Conservation (phyloP, 1,284 basidiomycete genomes). For the Ustilago nuda region DNA sequence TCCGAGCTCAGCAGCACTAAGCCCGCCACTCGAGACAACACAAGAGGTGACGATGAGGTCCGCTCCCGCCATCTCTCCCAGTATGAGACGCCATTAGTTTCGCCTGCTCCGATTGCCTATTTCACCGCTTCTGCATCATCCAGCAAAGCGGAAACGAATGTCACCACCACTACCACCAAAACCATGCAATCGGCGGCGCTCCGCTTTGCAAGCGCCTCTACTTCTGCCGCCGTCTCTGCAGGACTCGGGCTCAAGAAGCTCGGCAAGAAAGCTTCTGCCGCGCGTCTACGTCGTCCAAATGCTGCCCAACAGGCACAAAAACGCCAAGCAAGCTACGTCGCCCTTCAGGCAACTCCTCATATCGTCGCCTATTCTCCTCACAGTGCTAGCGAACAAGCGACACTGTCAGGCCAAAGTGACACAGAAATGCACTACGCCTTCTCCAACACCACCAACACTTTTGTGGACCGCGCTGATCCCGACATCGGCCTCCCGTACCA, state of each 20-base stretch:
- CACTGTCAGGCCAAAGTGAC: background rate
- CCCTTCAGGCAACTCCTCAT: constrained; percentile 8
- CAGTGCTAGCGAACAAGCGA: background rate
- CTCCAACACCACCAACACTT: constrained; percentile 11
- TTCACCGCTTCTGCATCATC: background rate
- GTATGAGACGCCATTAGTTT: constrained; percentile 11
- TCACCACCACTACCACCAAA: background rate
- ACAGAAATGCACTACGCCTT: background rate
- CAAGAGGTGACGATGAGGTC: constrained; percentile 37
- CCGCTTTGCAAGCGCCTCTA: constrained; percentile 41
- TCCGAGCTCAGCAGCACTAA: constrained; percentile 20
- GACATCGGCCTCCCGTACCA: constrained; percentile 56
- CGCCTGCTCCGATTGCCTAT: background rate
- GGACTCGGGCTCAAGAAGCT: constrained; percentile 53
- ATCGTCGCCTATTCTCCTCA: background rate
- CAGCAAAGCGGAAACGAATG: constrained; percentile 5
- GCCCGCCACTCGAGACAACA: constrained; percentile 6
- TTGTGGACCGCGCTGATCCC: constrained; percentile 44
- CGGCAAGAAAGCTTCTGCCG: constrained; percentile 52
- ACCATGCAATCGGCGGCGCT: constrained; percentile 27
- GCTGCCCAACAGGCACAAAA: constrained; percentile 27
- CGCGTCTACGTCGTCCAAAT: constrained; percentile 33
- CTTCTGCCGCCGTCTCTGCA: constrained; percentile 48
- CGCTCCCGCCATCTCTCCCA: constrained; percentile 34
- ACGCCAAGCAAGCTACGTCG: constrained; percentile 30